Percentiles rank a stretch among this genome's conserved stretches.
These are phyloP conservation scores for Erucastrum elatum DNA, from an alignment of 345 rosid species.

Conservation along the genomic window DNA sequence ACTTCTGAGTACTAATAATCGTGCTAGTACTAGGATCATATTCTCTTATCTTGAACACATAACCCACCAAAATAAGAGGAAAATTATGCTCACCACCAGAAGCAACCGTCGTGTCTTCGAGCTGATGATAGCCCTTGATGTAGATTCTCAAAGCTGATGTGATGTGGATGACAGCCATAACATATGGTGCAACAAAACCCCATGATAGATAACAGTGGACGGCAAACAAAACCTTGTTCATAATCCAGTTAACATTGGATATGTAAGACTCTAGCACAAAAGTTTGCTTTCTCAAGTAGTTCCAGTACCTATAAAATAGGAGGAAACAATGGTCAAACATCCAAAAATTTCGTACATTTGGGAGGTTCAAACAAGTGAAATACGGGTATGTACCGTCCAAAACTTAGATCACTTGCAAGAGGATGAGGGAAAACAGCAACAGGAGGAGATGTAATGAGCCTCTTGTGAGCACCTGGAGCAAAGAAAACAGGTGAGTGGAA, in stretches of 20 bases:
- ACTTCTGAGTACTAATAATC: not conserved
- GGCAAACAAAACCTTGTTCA: conserved; percentile 88
- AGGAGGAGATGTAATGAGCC: conserved; percentile 95
- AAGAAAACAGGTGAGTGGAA: not conserved
- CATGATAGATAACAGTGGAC: conserved; percentile 93
- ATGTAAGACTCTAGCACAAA: conserved; percentile 96
- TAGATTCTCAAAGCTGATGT: conserved; percentile 72
- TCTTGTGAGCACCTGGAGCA: conserved; percentile 83
- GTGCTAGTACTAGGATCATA: not conserved
- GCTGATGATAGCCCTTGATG: conserved; percentile 60
- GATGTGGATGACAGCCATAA: conserved; percentile 80
- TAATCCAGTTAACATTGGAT: conserved; percentile 78
- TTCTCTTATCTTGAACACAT: conserved; percentile 15
- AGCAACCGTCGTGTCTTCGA: conserved; percentile 55
- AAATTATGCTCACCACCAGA: conserved; percentile 65
- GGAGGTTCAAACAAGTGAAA: conserved; percentile 13
- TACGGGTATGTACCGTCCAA: conserved; percentile 66
- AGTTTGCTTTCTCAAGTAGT: conserved; percentile 98
- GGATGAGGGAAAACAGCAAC: conserved; percentile 99
- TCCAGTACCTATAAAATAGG: conserved; percentile 76
- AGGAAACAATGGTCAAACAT: not conserved
- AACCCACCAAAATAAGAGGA: conserved; percentile 29
- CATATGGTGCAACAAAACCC: conserved; percentile 87
- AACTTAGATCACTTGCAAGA: conserved; percentile 86
- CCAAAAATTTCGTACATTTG: not conserved